These are phyloP conservation scores for Phytophthora boehmeriae DNA, from an alignment of 352 stramenopile genomes.

Conservation along the genomic window DNA sequence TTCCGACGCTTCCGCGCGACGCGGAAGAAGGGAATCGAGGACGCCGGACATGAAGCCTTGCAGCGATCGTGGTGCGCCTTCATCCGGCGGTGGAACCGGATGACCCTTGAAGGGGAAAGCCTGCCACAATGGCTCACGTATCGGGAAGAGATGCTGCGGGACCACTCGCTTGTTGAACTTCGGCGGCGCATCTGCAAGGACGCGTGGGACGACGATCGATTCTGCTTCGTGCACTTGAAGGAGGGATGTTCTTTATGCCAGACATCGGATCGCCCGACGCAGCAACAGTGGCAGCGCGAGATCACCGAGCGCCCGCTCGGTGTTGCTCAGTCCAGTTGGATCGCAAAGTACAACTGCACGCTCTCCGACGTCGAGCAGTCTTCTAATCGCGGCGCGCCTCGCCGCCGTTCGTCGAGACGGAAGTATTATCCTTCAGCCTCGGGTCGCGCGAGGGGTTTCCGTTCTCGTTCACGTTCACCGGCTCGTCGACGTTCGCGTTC, in stretches of 20 bases:
- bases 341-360: too few relatives aligned
- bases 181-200: background rate
- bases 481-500: too few relatives aligned
- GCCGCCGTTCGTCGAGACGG: background rate
- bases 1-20: slow-evolving; percentile 9
- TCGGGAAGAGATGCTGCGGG: background rate
- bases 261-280: background rate
- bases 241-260: too few relatives aligned
- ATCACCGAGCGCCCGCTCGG: background rate
- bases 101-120: background rate
- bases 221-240: background rate
- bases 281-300: background rate
- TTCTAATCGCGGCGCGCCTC: too few relatives aligned
- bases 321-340: too few relatives aligned
- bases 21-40: background rate
- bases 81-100: slow-evolving; percentile 11
- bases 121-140: slow-evolving; percentile 13
- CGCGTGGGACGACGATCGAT: background rate
- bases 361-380: too few relatives aligned
- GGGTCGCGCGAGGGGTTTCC: too few relatives aligned
- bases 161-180: slow-evolving; percentile 3
- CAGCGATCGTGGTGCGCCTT: slow-evolving; percentile 17
- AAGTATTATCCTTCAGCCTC: background rate
- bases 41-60: slow-evolving; percentile 3
- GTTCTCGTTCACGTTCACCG: too few relatives aligned